Evolutionary conservation across 805 yeast species (phyloP).

Genomic region (Spathaspora boniae): DNA sequence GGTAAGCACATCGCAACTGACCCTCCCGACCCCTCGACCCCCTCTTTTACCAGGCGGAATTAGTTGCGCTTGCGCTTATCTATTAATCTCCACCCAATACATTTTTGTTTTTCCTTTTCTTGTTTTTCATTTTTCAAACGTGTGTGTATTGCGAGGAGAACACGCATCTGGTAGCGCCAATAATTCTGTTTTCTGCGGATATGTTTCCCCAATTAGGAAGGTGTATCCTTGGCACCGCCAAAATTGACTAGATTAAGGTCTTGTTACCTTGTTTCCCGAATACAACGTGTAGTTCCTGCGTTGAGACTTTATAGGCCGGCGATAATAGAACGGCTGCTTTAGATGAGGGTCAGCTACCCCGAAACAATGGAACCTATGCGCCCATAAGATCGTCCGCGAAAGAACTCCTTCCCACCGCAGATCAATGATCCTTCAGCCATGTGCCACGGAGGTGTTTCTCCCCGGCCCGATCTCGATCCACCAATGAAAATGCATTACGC

Average conservation of each 20-base stretch:
- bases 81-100: too few relatives aligned
- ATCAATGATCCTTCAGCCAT: too few relatives aligned
- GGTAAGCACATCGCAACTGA: neutral
- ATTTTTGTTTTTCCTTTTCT: too few relatives aligned
- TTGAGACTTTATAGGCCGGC: neutral
- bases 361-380: neutral
- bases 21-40: neutral
- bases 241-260: too few relatives aligned
- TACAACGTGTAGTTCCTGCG: neutral
- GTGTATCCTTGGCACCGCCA: too few relatives aligned
- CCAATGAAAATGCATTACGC: too few relatives aligned
- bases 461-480: too few relatives aligned
- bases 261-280: neutral
- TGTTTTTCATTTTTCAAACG: neutral
- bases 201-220: neutral
- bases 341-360: neutral
- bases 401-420: too few relatives aligned
- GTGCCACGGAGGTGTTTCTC: too few relatives aligned
- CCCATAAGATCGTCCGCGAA: neutral
- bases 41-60: too few relatives aligned
- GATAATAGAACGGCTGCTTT: neutral
- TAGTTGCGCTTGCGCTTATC: too few relatives aligned
- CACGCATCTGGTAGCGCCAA: neutral
- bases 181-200: neutral
- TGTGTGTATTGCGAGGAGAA: neutral